Evolutionary conservation across 495 filamentous ascomycete genomes (phyloP), one percentile per base, ranked within the genome.

Genomic region (Thermothielavioides terrestris): DNA sequence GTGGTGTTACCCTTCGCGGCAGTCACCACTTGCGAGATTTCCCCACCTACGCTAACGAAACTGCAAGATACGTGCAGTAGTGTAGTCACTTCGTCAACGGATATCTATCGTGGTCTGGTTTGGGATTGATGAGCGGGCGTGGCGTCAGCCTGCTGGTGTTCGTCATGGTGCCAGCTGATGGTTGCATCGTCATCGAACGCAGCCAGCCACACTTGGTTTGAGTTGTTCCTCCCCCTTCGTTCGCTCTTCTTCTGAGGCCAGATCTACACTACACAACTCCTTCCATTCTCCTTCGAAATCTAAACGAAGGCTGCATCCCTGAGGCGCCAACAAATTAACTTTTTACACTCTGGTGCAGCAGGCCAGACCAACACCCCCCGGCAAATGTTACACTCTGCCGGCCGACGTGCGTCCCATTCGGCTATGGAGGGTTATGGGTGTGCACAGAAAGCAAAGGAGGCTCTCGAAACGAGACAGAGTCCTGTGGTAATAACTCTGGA

Each of bases 271-370:
- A n/a, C n/a, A n/a, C n/a, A n/a, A n/a, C n/a, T n/a, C n/a, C n/a
- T n/a, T n/a, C n/a, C n/a, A n/a, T n/a, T n/a, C n/a, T n/a, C n/a
- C n/a, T n/a, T n/a, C n/a, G n/a, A n/a, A n/a, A n/a, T n/a, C n/a
- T n/a, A n/a, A 38, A 38, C 42, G 27, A 28, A 43, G 15, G 21
- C 11, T 45, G 46, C 46, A 48, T 48, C 34, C 23, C 6, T 26
- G 45, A 37, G 45, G 35, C 46, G 17, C 25, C 46, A 22, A 31
- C 26, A 39, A 31, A 31, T 40, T 40, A 39, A 36, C 27, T 31
- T 40, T 40, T 31, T 31, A 48, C 46, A 34, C 30, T 34, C 25
- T 4, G 43, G 31, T 34, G 32, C 43, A 36, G 30, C 20, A 35
- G 20, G n/a, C 28, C 35, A 25, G n/a, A 36, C 32, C 31, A 30